Conservation (phyloP, 2,329 filamentous ascomycete genomes). For the Fulvia fulva region DNA sequence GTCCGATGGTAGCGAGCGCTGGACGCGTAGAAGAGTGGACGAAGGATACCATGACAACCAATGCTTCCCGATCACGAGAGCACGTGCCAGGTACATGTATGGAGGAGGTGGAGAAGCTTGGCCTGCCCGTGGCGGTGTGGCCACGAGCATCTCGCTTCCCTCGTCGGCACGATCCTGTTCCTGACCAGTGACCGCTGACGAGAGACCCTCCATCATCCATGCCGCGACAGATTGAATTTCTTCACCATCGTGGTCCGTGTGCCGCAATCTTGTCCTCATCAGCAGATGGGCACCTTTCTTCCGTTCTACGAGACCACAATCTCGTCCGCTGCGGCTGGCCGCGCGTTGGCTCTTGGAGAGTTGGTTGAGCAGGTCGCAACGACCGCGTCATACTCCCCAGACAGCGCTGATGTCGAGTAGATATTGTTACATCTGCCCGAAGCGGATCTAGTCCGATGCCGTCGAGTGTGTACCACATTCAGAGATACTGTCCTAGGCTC, state of each 20-base stretch:
- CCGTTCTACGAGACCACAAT: background rate
- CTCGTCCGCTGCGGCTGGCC: constrained; percentile 12
- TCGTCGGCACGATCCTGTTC: background rate
- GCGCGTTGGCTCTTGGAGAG: constrained; percentile 20
- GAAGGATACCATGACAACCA: background rate
- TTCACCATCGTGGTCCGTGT: background rate
- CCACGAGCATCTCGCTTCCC: background rate
- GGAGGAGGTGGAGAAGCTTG: constrained; percentile 7
- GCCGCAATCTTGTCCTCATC: background rate
- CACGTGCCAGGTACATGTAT: constrained; percentile 9
- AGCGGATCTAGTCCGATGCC: constrained; percentile 16
- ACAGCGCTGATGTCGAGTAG: background rate
- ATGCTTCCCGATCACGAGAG: constrained; percentile 9
- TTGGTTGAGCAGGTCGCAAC: constrained; percentile 13
- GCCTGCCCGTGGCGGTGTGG: background rate
- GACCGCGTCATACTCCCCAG: too few relatives aligned
- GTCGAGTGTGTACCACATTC: constrained; percentile 17
- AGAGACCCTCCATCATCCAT: too few relatives aligned
- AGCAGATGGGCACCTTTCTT: constrained; percentile 1
- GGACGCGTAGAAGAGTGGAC: background rate
- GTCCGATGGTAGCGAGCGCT: background rate
- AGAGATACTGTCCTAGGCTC: constrained; percentile 14
- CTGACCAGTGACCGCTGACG: background rate
- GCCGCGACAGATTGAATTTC: background rate
- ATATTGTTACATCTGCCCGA: constrained; percentile 11